Evolutionary conservation across 2,329 filamentous ascomycete genomes (phyloP).

Genomic region (Bipolaris victoriae): DNA sequence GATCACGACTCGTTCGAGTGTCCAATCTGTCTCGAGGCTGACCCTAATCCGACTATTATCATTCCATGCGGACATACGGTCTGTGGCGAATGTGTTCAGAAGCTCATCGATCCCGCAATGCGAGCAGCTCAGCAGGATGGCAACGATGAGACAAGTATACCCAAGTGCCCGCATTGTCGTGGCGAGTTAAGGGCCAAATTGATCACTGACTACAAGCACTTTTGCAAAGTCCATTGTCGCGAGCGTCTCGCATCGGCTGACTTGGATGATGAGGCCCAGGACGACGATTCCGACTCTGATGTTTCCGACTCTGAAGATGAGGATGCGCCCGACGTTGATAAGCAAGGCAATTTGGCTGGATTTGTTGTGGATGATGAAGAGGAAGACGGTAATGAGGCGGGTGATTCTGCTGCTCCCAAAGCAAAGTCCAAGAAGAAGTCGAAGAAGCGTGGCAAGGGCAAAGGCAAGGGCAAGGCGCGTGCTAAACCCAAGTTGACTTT

Average conservation of each 20-base stretch:
- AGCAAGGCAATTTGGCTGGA: slow-evolving; percentile 51
- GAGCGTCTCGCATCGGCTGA: slow-evolving; percentile 51
- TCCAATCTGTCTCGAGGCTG: slow-evolving; percentile 79
- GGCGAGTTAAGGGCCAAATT: slow-evolving; percentile 68
- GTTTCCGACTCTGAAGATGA: slow-evolving; percentile 39
- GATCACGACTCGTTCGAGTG: slow-evolving; percentile 71
- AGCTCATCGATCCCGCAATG: slow-evolving; percentile 66
- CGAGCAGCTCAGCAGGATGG: slow-evolving; percentile 54
- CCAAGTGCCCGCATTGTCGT: slow-evolving; percentile 79
- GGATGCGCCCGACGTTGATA: slow-evolving; percentile 45
- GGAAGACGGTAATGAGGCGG: slow-evolving; percentile 27
- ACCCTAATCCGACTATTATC: slow-evolving; percentile 76
- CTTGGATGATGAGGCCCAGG: slow-evolving; percentile 29
- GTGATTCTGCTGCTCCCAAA: slow-evolving; percentile 1
- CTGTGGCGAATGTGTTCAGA: slow-evolving; percentile 77
- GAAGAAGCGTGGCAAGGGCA: slow-evolving; percentile 12
- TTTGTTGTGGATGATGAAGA: slow-evolving; percentile 63
- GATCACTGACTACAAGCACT: slow-evolving; percentile 75
- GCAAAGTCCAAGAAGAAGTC: slow-evolving; percentile 34
- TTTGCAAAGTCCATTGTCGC: slow-evolving; percentile 74
- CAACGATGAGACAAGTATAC: slow-evolving; percentile 56
- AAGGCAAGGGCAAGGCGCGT: slow-evolving; percentile 54
- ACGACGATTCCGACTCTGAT: slow-evolving; percentile 38
- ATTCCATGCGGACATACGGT: slow-evolving; percentile 83
- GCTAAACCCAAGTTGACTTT: slow-evolving; percentile 56